Percentiles rank a stretch among this genome's conserved stretches.
These are phyloP conservation scores for Aspergillus clavatus DNA, from an alignment of 2,329 filamentous ascomycete species.

Conservation along the genomic window DNA sequence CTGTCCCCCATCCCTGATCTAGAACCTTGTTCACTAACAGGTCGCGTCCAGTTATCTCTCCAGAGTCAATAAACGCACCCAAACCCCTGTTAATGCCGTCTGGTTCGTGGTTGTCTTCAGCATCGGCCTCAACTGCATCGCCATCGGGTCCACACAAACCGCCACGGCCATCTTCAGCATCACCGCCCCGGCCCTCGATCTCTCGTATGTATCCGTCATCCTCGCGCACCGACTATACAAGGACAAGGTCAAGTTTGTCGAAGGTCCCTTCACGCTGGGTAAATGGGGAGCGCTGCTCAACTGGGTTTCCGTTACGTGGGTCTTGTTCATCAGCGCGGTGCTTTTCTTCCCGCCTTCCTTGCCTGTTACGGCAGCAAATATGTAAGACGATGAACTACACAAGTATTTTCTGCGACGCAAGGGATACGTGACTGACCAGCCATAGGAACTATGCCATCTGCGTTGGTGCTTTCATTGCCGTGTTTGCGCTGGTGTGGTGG, in stretches of 20 bases:
- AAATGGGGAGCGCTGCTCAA: slow-evolving; percentile 54
- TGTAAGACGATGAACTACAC: too few species aligned
- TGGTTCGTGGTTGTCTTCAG: slow-evolving; percentile 61
- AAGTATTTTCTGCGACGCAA: too few species aligned
- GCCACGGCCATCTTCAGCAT: slow-evolving; percentile 50
- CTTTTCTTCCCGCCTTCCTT: slow-evolving; percentile 50
- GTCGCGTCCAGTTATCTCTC: slow-evolving; percentile 44
- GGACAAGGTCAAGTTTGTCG: slow-evolving; percentile 49
- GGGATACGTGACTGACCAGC: not conserved
- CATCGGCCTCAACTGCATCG: slow-evolving; percentile 46
- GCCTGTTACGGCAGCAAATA: slow-evolving; percentile 47
- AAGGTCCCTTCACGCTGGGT: slow-evolving; percentile 56
- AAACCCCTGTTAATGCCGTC: slow-evolving; percentile 59
- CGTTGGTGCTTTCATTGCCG: slow-evolving; percentile 43
- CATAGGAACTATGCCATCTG: slow-evolving; percentile 47
- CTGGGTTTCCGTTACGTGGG: slow-evolving; percentile 55
- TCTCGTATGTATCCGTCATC: slow-evolving; percentile 58
- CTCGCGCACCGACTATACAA: slow-evolving; percentile 53
- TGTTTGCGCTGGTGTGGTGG: slow-evolving; percentile 51
- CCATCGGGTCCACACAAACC: slow-evolving; percentile 42
- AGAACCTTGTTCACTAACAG: not conserved
- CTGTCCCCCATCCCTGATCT: not conserved
- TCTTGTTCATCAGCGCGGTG: slow-evolving; percentile 58
- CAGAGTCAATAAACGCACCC: slow-evolving; percentile 49
- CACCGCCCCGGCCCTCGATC: slow-evolving; percentile 49